A percentile compares a stretch with the other conserved stretches of the same genome.
Evolutionary conservation across 225 moss, liverwort and hornwort species (phyloP).

Genomic region (Thuidium tamariscinum): DNA sequence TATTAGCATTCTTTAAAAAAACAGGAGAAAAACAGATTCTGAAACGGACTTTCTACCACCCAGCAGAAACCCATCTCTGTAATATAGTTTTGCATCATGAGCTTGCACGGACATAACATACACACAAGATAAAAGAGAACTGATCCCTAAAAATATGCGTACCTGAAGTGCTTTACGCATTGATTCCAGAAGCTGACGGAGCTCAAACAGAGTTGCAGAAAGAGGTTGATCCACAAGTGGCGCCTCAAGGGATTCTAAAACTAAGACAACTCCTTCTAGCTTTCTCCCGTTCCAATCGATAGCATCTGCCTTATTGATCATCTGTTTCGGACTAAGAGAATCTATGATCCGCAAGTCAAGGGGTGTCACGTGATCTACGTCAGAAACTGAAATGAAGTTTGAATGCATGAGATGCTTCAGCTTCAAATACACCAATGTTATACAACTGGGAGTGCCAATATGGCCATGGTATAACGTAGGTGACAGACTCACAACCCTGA

Average conservation of each 20-base stretch:
- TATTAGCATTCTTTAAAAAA: background rate
- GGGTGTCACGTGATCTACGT: background rate
- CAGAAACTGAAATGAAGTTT: background rate
- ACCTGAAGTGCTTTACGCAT: constrained; percentile 88
- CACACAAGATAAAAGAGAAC: background rate
- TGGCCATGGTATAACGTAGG: background rate
- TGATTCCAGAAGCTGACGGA: constrained; percentile 70
- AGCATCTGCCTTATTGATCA: constrained; percentile 55
- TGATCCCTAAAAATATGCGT: background rate
- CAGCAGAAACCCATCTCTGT: background rate
- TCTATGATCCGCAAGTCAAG: constrained; percentile 41
- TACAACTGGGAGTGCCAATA: background rate
- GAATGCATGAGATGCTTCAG: too few relatives aligned
- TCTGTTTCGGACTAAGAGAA: constrained; percentile 57
- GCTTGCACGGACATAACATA: background rate
- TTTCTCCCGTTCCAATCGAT: constrained; percentile 69
- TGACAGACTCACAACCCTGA: background rate
- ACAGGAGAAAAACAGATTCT: background rate
- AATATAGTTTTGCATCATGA: background rate
- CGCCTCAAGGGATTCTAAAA: constrained; percentile 85
- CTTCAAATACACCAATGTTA: background rate
- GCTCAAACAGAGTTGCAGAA: constrained; percentile 67
- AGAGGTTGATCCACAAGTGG: constrained; percentile 64
- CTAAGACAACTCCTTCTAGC: constrained; percentile 65
- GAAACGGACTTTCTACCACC: background rate